Base-by-base conservation (phyloP, 192 early-diverging fungal species). In the Coemansia sp. region DNA sequence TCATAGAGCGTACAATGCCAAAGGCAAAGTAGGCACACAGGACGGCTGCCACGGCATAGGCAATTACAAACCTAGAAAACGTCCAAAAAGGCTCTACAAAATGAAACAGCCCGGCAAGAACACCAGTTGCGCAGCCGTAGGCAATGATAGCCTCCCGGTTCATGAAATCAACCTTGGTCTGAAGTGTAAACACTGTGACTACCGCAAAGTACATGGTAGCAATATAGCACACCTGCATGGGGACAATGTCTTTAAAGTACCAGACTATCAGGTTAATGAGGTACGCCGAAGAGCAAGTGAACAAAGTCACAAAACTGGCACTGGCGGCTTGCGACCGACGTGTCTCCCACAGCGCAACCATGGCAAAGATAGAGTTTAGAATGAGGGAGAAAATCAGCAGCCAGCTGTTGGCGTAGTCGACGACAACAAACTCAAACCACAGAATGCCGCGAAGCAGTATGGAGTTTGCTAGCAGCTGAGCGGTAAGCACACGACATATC, bases 361-460 rank as follows among this genome's bases (percentile, higher is more conserved):
- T 34, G 28, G 53, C 31, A 35, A 56, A 56, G 6, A 56, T 16
- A 35, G 53, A 56, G 53, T 56, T 56, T 5, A 56, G 13, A 7
- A 56, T 56, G 14, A 56, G 53, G 1, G 53, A 56, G 53, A 56
- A 56, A n/a, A 56, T 56, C 14, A 56, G 53, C 14, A 56, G 53
- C 53, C 53, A 56, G 18, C 53, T 56, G 53, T 56, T 31, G 13
- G 53, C 13, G n/a, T 56, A 31, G 33, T 56, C 53, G 2, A 18
- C 5, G 1, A 34, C 53, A 34, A 56, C n/a, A 56, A 34, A 56
- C 53, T 56, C 53, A 7, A 56, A 34, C 53, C 53, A 56, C 9
- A 56, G 33, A 18, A 56, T 56, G 4, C 26, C 53, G 6, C 53
- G 53, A n/a, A 31, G 33, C 18, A 56, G 5, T 31, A 56, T 3